Conservation (phyloP, 371 early-diverging fungal species). For the Gilbertella persicaria region DNA sequence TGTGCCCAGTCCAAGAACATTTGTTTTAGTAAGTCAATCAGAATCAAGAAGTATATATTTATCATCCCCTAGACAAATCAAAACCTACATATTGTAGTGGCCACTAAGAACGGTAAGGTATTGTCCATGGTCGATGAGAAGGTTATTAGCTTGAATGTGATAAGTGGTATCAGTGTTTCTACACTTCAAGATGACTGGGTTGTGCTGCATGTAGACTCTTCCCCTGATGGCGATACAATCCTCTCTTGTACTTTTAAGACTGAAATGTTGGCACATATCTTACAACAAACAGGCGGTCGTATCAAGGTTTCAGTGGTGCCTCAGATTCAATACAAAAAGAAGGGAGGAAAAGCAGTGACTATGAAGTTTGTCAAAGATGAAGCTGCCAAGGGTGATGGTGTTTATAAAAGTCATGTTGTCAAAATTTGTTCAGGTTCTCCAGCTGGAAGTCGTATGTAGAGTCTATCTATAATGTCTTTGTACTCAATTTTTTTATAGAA, state of each 20-base stretch:
- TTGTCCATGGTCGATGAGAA: slow-evolving; percentile 56
- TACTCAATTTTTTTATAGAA: slow-evolving; percentile 20
- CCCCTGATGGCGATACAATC: slow-evolving; percentile 57
- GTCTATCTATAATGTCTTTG: background rate
- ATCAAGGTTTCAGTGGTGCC: slow-evolving; percentile 54
- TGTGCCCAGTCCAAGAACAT: slow-evolving; percentile 73
- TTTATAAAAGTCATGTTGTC: slow-evolving; percentile 81
- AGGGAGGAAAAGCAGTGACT: slow-evolving; percentile 71
- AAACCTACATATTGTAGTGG: slow-evolving; percentile 57
- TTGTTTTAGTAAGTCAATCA: slow-evolving; percentile 59
- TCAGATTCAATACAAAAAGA: slow-evolving; percentile 72
- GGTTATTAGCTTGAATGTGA: slow-evolving; percentile 46
- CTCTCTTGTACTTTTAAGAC: slow-evolving; percentile 72
- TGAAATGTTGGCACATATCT: slow-evolving; percentile 71
- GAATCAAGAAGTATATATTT: background rate
- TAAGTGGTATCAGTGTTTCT: slow-evolving; percentile 63
- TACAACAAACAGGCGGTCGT: slow-evolving; percentile 48
- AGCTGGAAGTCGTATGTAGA: slow-evolving; percentile 55
- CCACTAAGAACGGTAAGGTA: slow-evolving; percentile 53
- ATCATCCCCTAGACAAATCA: slow-evolving; percentile 46
- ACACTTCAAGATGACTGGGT: slow-evolving; percentile 82
- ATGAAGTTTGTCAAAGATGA: slow-evolving; percentile 84
- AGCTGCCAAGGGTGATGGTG: slow-evolving; percentile 50
- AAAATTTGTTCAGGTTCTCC: slow-evolving; percentile 71
- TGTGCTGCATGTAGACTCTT: slow-evolving; percentile 62